Evolutionary conservation across 2,329 filamentous ascomycete species (phyloP).

Genomic region (Pyrenophora seminiperda): DNA sequence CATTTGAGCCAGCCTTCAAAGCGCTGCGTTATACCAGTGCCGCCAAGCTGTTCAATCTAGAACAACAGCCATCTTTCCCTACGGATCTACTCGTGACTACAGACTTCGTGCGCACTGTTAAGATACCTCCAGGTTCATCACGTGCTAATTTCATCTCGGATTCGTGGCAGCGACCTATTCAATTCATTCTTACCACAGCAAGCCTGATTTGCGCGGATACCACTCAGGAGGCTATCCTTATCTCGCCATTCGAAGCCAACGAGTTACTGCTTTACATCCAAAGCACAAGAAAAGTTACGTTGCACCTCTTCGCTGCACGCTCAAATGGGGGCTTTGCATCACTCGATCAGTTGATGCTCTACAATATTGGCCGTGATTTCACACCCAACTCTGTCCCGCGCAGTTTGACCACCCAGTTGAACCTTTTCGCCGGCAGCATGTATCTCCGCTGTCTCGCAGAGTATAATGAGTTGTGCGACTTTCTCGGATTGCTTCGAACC

Average conservation of each 20-base stretch:
- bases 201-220: not conserved
- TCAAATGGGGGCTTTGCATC: no score
- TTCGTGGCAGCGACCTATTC: slow-evolving; percentile 58
- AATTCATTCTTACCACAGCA: slow-evolving; percentile 57
- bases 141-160: slow-evolving; percentile 2
- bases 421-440: no score
- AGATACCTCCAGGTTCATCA: slow-evolving; percentile 14
- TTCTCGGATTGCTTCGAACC: no score
- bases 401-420: no score
- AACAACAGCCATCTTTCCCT: slow-evolving; percentile 49
- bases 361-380: no score
- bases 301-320: slow-evolving; percentile 66
- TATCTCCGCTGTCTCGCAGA: no score
- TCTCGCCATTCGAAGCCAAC: slow-evolving; percentile 67
- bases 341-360: no score
- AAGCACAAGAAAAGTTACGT: slow-evolving; percentile 38
- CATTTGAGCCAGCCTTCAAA: slow-evolving; percentile 55
- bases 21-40: slow-evolving; percentile 52
- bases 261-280: slow-evolving; percentile 52
- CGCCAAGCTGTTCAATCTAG: slow-evolving; percentile 37
- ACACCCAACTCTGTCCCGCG: no score
- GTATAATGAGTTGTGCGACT: no score
- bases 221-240: slow-evolving; percentile 53
- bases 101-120: slow-evolving; percentile 59
- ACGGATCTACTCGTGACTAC: slow-evolving; percentile 54